phyloP scores from a whole-genome alignment of 2,329 filamentous ascomycete species.

The Fusarium aywerte region DNA sequence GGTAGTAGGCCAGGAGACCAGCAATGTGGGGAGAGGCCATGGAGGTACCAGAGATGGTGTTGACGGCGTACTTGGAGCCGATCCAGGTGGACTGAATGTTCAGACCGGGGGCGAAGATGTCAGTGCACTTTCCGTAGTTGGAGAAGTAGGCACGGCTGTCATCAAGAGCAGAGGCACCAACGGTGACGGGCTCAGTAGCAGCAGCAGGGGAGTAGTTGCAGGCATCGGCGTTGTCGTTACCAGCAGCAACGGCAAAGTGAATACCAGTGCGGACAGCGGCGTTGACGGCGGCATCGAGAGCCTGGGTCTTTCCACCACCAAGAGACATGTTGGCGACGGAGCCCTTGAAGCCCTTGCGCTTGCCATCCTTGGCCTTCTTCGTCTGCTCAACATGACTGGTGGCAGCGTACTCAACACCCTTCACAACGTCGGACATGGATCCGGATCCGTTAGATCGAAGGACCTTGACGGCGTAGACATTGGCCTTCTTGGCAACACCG shows the following conservation, averaged over 20 bases:
- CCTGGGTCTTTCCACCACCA: conserved; percentile 93
- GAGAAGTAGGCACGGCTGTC: conserved; percentile 99
- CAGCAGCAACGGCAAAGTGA: conserved; percentile 97
- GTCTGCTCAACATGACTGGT: conserved; percentile 80
- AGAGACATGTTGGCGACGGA: conserved; percentile 99
- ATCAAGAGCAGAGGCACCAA: conserved; percentile 91
- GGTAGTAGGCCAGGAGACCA: conserved; percentile 96
- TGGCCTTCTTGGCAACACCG: conserved; percentile 99
- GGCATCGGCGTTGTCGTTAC: conserved; percentile 98
- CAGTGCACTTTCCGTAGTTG: conserved; percentile 99
- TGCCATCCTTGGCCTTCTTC: conserved; percentile 82
- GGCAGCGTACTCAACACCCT: conserved; percentile 96
- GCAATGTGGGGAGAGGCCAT: conserved; percentile 98
- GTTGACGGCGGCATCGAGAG: conserved; percentile 92
- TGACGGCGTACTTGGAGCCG: conserved; percentile 92
- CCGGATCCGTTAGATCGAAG: conserved; percentile 96
- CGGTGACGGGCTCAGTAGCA: conserved; percentile 90
- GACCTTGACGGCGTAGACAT: conserved; percentile 97
- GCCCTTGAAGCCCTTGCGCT: conserved; percentile 98
- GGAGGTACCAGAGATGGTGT: conserved; percentile 99
- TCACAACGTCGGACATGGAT: conserved; percentile 98
- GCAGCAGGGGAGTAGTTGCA: conserved; percentile 99
- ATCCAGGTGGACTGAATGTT: conserved; percentile 99
- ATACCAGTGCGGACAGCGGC: conserved; percentile 91
- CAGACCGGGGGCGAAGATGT: conserved; percentile 97